Percentiles rank a stretch among this genome's conserved stretches.
Conservation (phyloP, 2,329 filamentous ascomycete species). For the Calonectria montana region DNA sequence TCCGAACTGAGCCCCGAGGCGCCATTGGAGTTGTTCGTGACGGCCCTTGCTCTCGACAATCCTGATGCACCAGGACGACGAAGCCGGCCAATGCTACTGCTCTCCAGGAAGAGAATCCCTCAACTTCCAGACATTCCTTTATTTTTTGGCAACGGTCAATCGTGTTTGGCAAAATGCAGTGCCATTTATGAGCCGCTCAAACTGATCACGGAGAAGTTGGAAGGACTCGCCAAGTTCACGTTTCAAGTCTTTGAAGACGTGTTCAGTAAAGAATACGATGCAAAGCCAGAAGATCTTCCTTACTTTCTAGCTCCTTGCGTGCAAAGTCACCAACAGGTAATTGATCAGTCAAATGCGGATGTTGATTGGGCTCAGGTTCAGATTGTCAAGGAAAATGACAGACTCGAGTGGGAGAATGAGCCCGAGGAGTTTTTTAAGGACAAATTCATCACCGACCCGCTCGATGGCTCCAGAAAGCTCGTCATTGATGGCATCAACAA, state of each 20-base stretch:
- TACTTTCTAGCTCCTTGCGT: constrained; percentile 82
- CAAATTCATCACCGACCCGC: constrained; percentile 68
- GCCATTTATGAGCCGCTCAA: constrained; percentile 57
- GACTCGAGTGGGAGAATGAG: constrained; percentile 54
- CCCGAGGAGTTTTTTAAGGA: constrained; percentile 62
- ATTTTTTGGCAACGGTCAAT: constrained; percentile 73
- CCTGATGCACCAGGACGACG: constrained; percentile 66
- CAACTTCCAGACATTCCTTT: constrained; percentile 75
- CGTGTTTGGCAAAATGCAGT: constrained; percentile 67
- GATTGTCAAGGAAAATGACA: constrained; percentile 48
- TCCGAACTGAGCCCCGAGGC: constrained; percentile 48
- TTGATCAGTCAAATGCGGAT: constrained; percentile 33
- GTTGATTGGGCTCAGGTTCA: constrained; percentile 74
- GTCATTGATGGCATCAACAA: constrained; percentile 64
- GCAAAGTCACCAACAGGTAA: constrained; percentile 34
- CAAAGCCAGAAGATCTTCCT: constrained; percentile 72
- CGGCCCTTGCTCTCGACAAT: constrained; percentile 68
- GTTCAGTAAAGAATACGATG: constrained; percentile 88
- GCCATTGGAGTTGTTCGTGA: constrained; percentile 69
- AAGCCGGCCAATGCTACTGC: constrained; percentile 74
- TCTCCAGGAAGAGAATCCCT: constrained; percentile 76
- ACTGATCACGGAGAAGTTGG: constrained; percentile 57
- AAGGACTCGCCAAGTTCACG: constrained; percentile 77
- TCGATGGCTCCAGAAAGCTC: constrained; percentile 73
- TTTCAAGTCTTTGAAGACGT: constrained; percentile 82